Base-by-base conservation (phyloP, 148 eudicot species). In the Rheum nobile region DNA sequence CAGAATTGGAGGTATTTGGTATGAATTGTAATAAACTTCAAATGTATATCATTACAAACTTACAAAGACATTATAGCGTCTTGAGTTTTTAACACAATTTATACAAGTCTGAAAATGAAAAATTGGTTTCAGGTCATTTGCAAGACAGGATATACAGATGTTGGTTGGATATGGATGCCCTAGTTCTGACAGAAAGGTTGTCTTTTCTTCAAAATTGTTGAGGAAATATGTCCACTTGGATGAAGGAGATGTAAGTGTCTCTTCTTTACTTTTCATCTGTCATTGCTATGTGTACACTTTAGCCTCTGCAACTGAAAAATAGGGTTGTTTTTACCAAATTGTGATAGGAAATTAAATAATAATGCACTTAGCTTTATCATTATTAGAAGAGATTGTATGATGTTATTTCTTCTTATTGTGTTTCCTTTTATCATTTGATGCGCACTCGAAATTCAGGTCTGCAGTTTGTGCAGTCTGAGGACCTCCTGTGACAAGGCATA, bases 111-210 rank as follows among this genome's bases (percentile, higher is more conserved):
- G 77, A 77, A 71, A 41, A 73, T 73, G 44, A 28, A 22, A 75
- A 57, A 14, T 82, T 79, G 26, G 77, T 90, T 91, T 83, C 97
- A 95, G 98, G 97, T 87, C 91, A 55, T 71, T 95, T 83, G 87
- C 91, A 34, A 88, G 98, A 82, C 89, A 88, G 67, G 97, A 95
- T 87, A 88, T 95, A 72, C 97, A 91, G 82, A 41, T 84, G 75
- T 79, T 95, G 83, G 98, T 95, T 70, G 98, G 98, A 71, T 84
- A 87, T 82, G 98, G 98, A 79, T 95, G 98, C 80, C 86, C 97
- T 68, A 95, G 86, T 79, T 69, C 85, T 34, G 98, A 95, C 80
- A 95, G 85, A 80, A 91, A 84, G 88, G 93, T 88, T 67, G 90
- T 87, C 12, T 91, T 88, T 82, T 91, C 98, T 24, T 77, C 92